Percentiles rank a stretch among this genome's conserved stretches.
Evolutionary conservation across 176 grass and related monocot genomes (phyloP).

Genomic region (Sorghum bicolor): Sorghum_bicolor_NCBIv3 NC_012872.2:70682001-70682500

Average conservation of each 20-base stretch:
- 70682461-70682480: background rate
- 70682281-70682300: conserved; percentile 11
- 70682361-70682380: conserved; percentile 7
- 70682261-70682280: background rate
- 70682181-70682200: background rate
- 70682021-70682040: conserved; percentile 64
- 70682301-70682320: background rate
- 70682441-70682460: background rate
- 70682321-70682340: background rate
- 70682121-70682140: conserved; percentile 55
- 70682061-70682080: conserved; percentile 59
- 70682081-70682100: conserved; percentile 65
- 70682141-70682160: conserved; percentile 52
- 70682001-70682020: conserved; percentile 83
- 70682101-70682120: conserved; percentile 86
- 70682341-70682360: conserved; percentile 1
- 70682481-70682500: background rate
- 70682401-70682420: background rate
- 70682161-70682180: background rate
- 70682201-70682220: background rate
- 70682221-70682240: background rate
- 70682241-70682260: background rate
- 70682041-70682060: conserved; percentile 71
- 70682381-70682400: background rate
- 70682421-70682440: background rate